Conservation (phyloP, 202 grass and related monocot species). For the Panicum virgatum region DNA sequence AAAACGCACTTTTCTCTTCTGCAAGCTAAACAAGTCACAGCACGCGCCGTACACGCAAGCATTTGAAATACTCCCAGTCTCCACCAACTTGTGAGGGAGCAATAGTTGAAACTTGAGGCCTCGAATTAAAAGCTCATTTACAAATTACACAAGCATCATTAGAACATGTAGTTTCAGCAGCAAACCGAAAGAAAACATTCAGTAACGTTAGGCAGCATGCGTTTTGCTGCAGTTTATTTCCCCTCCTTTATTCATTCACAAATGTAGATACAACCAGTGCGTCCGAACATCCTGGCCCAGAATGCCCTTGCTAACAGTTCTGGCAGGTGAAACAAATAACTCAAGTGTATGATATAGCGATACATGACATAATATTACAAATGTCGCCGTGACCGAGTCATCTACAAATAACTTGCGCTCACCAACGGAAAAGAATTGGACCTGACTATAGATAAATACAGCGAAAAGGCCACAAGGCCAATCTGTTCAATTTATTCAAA, state of each 20-base stretch:
- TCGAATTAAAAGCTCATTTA: background rate
- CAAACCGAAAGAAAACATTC: background rate
- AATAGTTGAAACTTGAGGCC: background rate
- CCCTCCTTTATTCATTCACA: slow-evolving; percentile 58
- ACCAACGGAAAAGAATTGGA: slow-evolving; percentile 56
- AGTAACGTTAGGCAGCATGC: background rate
- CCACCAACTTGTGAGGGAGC: background rate
- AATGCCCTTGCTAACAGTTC: slow-evolving; percentile 50
- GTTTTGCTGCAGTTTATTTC: slow-evolving; percentile 40
- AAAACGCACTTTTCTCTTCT: background rate
- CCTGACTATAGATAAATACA: slow-evolving; percentile 57
- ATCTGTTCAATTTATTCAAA: slow-evolving; percentile 69
- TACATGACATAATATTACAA: slow-evolving; percentile 57
- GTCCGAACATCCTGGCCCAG: slow-evolving; percentile 45
- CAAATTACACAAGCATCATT: background rate
- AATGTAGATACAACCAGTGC: slow-evolving; percentile 52
- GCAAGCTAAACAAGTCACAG: background rate
- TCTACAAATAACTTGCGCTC: slow-evolving; percentile 43
- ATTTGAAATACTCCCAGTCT: background rate
- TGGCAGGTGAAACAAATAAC: slow-evolving; percentile 31
- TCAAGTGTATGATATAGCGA: slow-evolving; percentile 25
- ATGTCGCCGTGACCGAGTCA: slow-evolving; percentile 28
- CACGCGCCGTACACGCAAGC: background rate
- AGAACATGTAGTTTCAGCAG: background rate
- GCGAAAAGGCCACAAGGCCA: slow-evolving; percentile 39